Percentiles rank a stretch among this genome's conserved stretches.
These are phyloP conservation scores for Peziza echinospora DNA, from an alignment of 495 filamentous ascomycete genomes.

Conservation along the genomic window DNA sequence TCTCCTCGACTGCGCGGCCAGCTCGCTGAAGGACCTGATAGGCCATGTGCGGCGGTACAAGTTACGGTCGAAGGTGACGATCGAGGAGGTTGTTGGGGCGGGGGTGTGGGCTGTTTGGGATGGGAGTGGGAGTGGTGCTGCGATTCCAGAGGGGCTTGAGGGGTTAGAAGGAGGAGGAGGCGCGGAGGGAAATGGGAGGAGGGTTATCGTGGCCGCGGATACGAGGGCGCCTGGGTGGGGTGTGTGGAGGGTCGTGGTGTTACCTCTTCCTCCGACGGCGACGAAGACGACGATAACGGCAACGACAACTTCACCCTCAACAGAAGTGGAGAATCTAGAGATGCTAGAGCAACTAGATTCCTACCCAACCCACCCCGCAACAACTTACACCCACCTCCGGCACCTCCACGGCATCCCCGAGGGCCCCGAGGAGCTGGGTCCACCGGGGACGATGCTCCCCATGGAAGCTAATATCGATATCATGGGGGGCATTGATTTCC, in stretches of 20 bases:
- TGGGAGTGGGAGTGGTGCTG: neutral
- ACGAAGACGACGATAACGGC: too few relatives aligned
- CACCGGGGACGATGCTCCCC: constrained; percentile 41
- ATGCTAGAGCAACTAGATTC: too few relatives aligned
- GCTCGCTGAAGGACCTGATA: too few relatives aligned
- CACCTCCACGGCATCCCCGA: constrained; percentile 65
- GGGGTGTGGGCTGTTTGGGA: neutral
- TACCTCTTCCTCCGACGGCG: too few relatives aligned
- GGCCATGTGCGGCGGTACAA: neutral
- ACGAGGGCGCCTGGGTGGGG: too few relatives aligned
- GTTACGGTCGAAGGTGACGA: neutral
- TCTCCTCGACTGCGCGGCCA: too few relatives aligned
- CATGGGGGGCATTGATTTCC: constrained; percentile 65
- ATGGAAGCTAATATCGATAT: constrained; percentile 71
- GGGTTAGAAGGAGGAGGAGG: constrained; percentile 37
- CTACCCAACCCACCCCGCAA: too few relatives aligned
- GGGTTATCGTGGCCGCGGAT: constrained; percentile 29
- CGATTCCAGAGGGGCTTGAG: too few relatives aligned
- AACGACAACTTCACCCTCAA: too few relatives aligned
- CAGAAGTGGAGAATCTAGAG: too few relatives aligned
- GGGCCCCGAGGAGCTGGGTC: constrained; percentile 53
- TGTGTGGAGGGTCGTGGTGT: too few relatives aligned
- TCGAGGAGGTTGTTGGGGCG: neutral
- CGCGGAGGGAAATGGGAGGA: constrained; percentile 44
- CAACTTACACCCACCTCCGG: constrained; percentile 50